phyloP scores from a whole-genome alignment of 2,329 filamentous ascomycete genomes.

The Exutisphaerella laricina region DNA sequence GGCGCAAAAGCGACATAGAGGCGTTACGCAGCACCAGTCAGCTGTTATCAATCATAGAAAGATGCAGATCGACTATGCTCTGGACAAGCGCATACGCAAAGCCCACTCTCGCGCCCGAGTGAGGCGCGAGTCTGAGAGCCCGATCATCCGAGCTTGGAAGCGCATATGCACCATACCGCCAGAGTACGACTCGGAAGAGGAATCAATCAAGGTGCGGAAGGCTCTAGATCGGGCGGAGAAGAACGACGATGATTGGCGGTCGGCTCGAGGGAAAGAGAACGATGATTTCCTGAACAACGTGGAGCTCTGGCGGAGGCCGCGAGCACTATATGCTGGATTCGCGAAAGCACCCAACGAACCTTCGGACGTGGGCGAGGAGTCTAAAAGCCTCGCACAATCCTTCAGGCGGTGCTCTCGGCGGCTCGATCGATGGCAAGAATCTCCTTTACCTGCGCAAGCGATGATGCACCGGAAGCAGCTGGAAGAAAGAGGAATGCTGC shows the following conservation, averaged over 20 bases:
- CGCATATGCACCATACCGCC: conserved; percentile 50
- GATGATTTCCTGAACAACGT: conserved; percentile 22
- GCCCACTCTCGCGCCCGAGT: conserved; percentile 61
- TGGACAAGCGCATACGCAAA: conserved; percentile 66
- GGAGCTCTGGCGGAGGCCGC: conserved; percentile 21
- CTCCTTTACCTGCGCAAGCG: conserved; percentile 26
- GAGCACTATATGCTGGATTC: conserved; percentile 46
- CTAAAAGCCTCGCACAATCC: conserved; percentile 59
- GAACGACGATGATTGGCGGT: conserved; percentile 31
- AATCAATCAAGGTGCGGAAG: conserved; percentile 27
- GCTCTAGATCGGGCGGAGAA: conserved; percentile 32
- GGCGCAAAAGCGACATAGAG: conserved; percentile 55
- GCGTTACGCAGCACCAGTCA: conserved; percentile 74
- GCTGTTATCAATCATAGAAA: conserved; percentile 74
- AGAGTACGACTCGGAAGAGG: conserved; percentile 46
- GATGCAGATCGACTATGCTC: conserved; percentile 73
- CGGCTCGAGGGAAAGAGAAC: conserved; percentile 29
- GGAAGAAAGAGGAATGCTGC: conserved; percentile 12
- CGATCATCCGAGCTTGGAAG: conserved; percentile 60
- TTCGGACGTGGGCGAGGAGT: conserved; percentile 74
- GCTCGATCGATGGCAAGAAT: conserved; percentile 62
- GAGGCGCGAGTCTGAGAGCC: conserved; percentile 57
- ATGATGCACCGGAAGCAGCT: conserved; percentile 24
- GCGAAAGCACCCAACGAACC: conserved; percentile 55
- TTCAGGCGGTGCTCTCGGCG: conserved; percentile 59